Evolutionary conservation across 208 protist genomes (phyloP), one percentile per base, ranked within the genome.

Genomic region (Trypanosoma theileri): DNA sequence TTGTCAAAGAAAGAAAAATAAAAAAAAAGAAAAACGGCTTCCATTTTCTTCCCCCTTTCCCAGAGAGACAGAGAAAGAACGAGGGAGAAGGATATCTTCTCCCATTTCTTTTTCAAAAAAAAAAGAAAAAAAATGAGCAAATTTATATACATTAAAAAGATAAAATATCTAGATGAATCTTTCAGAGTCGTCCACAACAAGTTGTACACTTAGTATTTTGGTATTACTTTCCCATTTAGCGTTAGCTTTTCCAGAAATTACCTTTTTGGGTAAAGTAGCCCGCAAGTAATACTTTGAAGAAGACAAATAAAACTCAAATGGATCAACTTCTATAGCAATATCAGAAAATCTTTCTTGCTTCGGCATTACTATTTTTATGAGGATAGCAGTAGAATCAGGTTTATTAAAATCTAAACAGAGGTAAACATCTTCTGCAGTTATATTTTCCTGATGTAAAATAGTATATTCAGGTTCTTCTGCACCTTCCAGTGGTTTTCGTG

Each of bases 341-440:
- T 82, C 82, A 7, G 69, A 55, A 13, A 80, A 50, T 3, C 51
- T 19, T 28, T 51, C 57, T 55, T 82, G 74, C 50, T 81, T 74
- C 28, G 89, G 92, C 73, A 97, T 65, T 59, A 85, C 69, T 44
- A 97, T 71, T 53, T 82, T 80, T 58, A 95, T 81, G 48, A 94
- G 81, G 42, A 97, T 83, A 48, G 79, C 83, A 26, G 73, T 82
- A 52, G 77, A 79, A 21, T 61, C 67, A 59, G 87, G 75, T 52
- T 80, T 81, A 13, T 75, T 87, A 31, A 86, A 79, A 77, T 95
- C 92, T 16, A 94, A 71, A 26, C 84, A 86, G 7, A 97, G 77
- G 66, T 92, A 97, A 4, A 93, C 74, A 59, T 97, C 92, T 73
- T 97, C 86, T 1, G 89, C 84, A 3, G 81, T 83, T 31, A 95